Base-by-base conservation (phyloP, 129 eudicot species). In the Flaveria linearis region DNA sequence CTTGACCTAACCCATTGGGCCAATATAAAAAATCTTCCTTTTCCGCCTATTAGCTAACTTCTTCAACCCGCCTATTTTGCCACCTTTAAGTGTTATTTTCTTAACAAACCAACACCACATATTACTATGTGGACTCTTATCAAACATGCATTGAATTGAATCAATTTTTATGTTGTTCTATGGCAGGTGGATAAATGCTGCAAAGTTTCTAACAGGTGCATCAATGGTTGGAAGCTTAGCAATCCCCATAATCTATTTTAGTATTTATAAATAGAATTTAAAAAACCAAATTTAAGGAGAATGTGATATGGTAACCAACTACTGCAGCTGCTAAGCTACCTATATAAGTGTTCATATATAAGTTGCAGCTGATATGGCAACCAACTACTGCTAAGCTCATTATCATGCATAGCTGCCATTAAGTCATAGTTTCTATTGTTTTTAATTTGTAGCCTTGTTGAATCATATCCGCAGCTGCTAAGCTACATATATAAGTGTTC, bases 161-260 rank as follows among this genome's bases (percentile, higher is more conserved):
- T 60, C 8, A 20, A 13, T 57, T 10, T n/a, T 57, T 57, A 10
- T 25, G n/a, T 25, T 28, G 22, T 6, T 26, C 33, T 14, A 18
- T 71, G 74, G 56, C 88, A 90, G 98, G 55, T 93, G 98, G 98
- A 75, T 93, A 26, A 88, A 88, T 82, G 98, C 92, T 41, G 98
- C 98, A 8, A 93, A 93, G 80, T 93, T 93, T 75, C 79, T 93
- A 67, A 90, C 98, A 64, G 98, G 98, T 68, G 98, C 98, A 7
- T 93, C 98, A 12, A 76, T 97, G 18, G 97, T 93, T 13, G 98
- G 97, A 45, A 93, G 98, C 75, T 42, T 93, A 85, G 98, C 98
- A 18, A 93, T 93, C 20, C 98, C 98, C 13, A 87, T 90, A 20
- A 93, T 93, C 39, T 86, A n/a, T n/a, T n/a, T n/a, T n/a, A n/a